Percentiles rank a stretch among this genome's conserved stretches.
phyloP scores from a whole-genome alignment of 495 filamentous ascomycete genomes.

The Aspergillus diversus region DNA sequence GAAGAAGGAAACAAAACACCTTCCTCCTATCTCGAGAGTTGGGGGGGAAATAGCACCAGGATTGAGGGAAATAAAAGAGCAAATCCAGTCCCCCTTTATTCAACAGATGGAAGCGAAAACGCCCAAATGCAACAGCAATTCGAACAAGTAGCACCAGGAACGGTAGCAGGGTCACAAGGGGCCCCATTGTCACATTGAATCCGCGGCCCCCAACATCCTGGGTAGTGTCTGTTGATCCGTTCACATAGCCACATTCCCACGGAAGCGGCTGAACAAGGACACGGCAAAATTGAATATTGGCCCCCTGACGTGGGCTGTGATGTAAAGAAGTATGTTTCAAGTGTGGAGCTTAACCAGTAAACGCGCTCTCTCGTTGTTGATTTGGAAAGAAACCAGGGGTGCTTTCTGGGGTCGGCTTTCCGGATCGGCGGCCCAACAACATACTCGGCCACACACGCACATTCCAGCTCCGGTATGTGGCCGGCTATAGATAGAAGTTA shows the following conservation, averaged over 20 bases:
- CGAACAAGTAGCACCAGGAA: neutral
- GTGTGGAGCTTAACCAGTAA: neutral
- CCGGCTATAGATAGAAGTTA: neutral
- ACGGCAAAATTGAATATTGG: neutral
- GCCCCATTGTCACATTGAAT: neutral
- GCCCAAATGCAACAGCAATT: neutral
- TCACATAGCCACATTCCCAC: neutral
- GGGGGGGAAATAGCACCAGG: no score
- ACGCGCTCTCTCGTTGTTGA: neutral
- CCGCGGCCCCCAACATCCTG: neutral
- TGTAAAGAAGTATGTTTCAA: conserved; percentile 1
- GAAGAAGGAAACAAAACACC: no score
- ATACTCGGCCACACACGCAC: conserved; percentile 8
- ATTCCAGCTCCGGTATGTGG: conserved; percentile 14
- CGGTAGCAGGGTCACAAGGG: neutral
- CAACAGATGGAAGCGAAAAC: neutral
- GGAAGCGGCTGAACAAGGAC: neutral
- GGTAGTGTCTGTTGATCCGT: neutral
- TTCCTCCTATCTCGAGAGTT: no score
- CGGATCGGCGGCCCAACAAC: conserved; percentile 3
- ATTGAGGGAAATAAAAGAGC: no score
- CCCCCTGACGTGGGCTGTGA: neutral
- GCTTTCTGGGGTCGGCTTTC: neutral
- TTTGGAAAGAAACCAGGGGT: neutral
- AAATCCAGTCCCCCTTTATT: no score